phyloP scores from a whole-genome alignment of 1,284 basidiomycete species.

The Cutaneotrichosporon spelunceum region DNA sequence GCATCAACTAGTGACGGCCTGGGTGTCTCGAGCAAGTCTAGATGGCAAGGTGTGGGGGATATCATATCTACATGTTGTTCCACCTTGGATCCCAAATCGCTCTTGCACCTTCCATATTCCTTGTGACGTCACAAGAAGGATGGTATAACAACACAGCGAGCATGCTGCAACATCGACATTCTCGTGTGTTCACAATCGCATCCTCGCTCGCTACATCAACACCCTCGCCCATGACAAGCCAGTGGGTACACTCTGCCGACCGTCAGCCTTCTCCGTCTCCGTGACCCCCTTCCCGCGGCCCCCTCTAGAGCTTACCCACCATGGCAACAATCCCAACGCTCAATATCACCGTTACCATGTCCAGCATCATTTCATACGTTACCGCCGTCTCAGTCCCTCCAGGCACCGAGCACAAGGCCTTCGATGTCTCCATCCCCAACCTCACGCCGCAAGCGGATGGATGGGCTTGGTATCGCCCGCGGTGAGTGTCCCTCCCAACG shows the following conservation, averaged over 20 bases:
- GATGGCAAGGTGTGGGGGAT: no score
- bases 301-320: neutral
- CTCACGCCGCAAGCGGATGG: neutral
- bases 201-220: neutral
- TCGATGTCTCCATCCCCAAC: neutral
- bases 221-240: neutral
- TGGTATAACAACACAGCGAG: no score
- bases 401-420: neutral
- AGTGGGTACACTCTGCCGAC: neutral
- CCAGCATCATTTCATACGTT: neutral
- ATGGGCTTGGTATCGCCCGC: constrained; percentile 17
- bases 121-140: no score
- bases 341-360: neutral
- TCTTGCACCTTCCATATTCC: no score
- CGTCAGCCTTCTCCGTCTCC: neutral
- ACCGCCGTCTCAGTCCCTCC: neutral
- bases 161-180: no score
- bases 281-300: neutral
- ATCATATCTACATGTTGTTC: no score
- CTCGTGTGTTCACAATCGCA: no score
- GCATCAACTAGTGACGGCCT: no score
- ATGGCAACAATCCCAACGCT: neutral
- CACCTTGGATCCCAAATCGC: no score
- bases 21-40: no score
- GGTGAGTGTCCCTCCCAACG: neutral